A percentile compares a stretch with the other conserved stretches of the same genome.
These are phyloP conservation scores for Penicillium ucsense DNA, from an alignment of 495 filamentous ascomycete genomes.

Conservation along the genomic window DNA sequence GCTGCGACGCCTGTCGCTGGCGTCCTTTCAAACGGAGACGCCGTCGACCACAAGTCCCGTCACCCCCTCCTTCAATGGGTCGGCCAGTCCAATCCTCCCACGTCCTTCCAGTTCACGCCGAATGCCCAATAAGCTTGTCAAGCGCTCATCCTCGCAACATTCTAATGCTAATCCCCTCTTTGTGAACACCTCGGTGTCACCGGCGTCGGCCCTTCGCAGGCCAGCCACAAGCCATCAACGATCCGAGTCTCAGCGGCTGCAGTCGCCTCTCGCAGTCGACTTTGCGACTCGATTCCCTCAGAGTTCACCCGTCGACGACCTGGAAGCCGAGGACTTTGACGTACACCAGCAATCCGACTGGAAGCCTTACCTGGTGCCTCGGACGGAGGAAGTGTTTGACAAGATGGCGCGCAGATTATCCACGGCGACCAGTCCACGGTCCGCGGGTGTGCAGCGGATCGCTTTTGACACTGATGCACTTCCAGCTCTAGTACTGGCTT, in stretches of 20 bases:
- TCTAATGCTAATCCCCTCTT: slow-evolving; percentile 27
- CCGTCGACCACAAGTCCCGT: slow-evolving; percentile 57
- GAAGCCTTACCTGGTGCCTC: slow-evolving; percentile 39
- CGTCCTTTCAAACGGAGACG: slow-evolving; percentile 64
- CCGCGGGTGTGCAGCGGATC: slow-evolving; percentile 19
- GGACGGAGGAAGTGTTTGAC: slow-evolving; percentile 24
- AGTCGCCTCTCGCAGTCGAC: slow-evolving; percentile 20
- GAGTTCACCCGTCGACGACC: slow-evolving; percentile 8
- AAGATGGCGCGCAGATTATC: slow-evolving; percentile 25
- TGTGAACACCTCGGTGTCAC: slow-evolving; percentile 33
- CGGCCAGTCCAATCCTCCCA: slow-evolving; percentile 54
- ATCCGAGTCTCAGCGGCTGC: slow-evolving; percentile 56
- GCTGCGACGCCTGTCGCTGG: slow-evolving; percentile 64
- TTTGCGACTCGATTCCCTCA: slow-evolving; percentile 20
- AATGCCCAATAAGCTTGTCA: slow-evolving; percentile 78
- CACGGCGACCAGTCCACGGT: slow-evolving; percentile 15
- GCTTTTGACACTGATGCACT: slow-evolving; percentile 13
- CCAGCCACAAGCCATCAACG: slow-evolving; percentile 85
- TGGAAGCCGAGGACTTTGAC: slow-evolving; percentile 9
- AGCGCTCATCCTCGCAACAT: slow-evolving; percentile 61
- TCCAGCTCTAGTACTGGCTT: slow-evolving; percentile 34
- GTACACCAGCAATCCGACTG: slow-evolving; percentile 20
- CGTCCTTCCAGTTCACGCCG: slow-evolving; percentile 35
- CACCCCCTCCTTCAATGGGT: slow-evolving; percentile 61
- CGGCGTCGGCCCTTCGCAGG: slow-evolving; percentile 53